These are phyloP conservation scores for Kalmusia sp. DNA, from an alignment of 2,329 filamentous ascomycete species.

Conservation along the genomic window DNA sequence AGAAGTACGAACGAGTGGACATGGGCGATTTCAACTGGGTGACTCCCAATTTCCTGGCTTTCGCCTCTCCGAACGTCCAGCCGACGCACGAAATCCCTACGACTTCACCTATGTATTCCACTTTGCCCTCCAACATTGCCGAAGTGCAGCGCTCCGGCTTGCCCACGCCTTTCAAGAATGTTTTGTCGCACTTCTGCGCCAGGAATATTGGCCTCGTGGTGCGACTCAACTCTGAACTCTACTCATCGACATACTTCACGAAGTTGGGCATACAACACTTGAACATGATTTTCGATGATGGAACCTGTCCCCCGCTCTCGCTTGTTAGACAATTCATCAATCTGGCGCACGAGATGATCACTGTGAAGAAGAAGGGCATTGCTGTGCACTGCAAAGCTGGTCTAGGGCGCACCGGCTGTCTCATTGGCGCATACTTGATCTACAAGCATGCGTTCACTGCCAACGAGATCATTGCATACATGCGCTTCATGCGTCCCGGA, in stretches of 20 bases:
- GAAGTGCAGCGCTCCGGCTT: slow-evolving; percentile 75
- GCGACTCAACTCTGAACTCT: slow-evolving; percentile 91
- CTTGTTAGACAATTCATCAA: slow-evolving; percentile 96
- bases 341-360: slow-evolving; percentile 93
- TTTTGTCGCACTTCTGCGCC: slow-evolving; percentile 85
- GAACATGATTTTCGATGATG: slow-evolving; percentile 99
- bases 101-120: slow-evolving; percentile 74
- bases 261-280: slow-evolving; percentile 93
- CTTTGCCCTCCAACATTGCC: slow-evolving; percentile 76
- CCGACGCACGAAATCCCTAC: slow-evolving; percentile 76
- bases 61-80: slow-evolving; percentile 89
- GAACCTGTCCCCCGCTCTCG: slow-evolving; percentile 87
- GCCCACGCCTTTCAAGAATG: slow-evolving; percentile 92
- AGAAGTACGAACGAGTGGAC: slow-evolving; percentile 92
- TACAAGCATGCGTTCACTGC: slow-evolving; percentile 97
- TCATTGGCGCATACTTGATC: slow-evolving; percentile 97
- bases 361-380: slow-evolving; percentile 86
- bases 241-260: slow-evolving; percentile 97
- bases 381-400: slow-evolving; percentile 99
- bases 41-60: slow-evolving; percentile 91
- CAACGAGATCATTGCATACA: slow-evolving; percentile 96
- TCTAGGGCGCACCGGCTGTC: slow-evolving; percentile 89
- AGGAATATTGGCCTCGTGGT: slow-evolving; percentile 93
- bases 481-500: slow-evolving; percentile 98
- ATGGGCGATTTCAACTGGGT: slow-evolving; percentile 99